A percentile compares a stretch with the other conserved stretches of the same genome.
phyloP scores from a whole-genome alignment of 768 basidiomycete species.

The Mycena latifolia region DNA sequence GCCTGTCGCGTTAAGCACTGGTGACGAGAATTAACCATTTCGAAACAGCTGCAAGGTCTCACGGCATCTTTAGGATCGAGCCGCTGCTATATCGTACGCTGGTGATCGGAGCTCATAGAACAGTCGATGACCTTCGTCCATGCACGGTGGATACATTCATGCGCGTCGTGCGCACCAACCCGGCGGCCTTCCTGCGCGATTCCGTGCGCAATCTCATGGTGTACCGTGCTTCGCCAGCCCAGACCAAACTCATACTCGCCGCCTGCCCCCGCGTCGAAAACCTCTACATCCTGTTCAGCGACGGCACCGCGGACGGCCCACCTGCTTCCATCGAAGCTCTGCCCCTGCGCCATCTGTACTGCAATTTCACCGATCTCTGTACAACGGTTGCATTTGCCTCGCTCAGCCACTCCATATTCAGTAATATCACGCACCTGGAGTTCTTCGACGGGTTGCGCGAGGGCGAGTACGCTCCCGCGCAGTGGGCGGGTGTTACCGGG shows the following conservation, averaged over 20 bases:
- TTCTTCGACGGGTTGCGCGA: background rate
- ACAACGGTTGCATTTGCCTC: background rate
- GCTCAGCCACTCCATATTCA: background rate
- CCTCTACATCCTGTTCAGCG: background rate
- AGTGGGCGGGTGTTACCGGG: background rate
- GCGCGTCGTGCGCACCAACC: background rate
- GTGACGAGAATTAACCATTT: background rate
- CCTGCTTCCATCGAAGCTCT: too few species aligned
- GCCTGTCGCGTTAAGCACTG: constrained; percentile 11
- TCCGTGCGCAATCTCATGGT: constrained; percentile 2
- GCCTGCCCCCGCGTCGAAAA: background rate
- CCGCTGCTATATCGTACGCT: constrained; percentile 4
- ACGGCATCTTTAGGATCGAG: background rate
- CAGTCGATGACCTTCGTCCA: background rate
- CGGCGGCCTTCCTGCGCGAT: background rate
- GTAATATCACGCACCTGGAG: background rate
- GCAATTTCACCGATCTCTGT: background rate
- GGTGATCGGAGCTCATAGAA: background rate
- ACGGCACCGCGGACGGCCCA: too few species aligned
- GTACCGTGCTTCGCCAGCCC: too few species aligned
- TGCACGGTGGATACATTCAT: background rate
- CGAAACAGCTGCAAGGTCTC: background rate
- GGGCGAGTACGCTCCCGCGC: background rate
- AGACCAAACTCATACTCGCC: background rate
- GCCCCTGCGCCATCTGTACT: background rate